phyloP scores from a whole-genome alignment of 2,329 filamentous ascomycete genomes.

The Epichloe uncinata region DNA sequence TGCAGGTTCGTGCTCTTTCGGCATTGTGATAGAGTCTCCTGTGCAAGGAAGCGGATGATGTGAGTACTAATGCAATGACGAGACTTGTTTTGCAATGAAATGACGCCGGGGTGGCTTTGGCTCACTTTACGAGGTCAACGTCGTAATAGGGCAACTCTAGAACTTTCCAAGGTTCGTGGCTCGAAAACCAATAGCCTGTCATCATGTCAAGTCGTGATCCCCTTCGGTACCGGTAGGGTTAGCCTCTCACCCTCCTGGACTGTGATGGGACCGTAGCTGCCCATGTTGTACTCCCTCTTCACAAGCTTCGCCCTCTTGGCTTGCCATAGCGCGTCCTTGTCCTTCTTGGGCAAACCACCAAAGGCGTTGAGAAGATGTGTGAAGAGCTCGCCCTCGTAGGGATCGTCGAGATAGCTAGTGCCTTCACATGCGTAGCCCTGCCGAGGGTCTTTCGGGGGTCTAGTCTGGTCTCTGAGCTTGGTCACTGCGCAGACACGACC shows the following conservation, averaged over 20 bases:
- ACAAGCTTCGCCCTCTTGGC: slow-evolving; percentile 24
- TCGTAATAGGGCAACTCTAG: slow-evolving; percentile 30
- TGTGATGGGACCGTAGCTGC: slow-evolving; percentile 25
- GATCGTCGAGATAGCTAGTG: slow-evolving; percentile 22
- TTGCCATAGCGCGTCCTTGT: slow-evolving; percentile 24
- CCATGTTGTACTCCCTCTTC: slow-evolving; percentile 23
- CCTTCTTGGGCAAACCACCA: slow-evolving; percentile 15
- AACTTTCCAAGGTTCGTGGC: slow-evolving; percentile 28
- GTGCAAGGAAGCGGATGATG: neutral
- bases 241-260: slow-evolving; percentile 21
- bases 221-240: no score
- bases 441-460: slow-evolving; percentile 14
- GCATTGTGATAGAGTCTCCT: slow-evolving; percentile 26
- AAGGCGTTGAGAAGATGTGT: slow-evolving; percentile 28
- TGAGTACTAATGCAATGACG: neutral
- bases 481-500: slow-evolving; percentile 28
- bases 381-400: slow-evolving; percentile 30
- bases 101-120: neutral
- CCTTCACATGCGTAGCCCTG: slow-evolving; percentile 25
- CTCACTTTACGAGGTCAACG: slow-evolving; percentile 24
- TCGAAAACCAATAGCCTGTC: slow-evolving; percentile 26
- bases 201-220: neutral
- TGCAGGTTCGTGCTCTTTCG: slow-evolving; percentile 28
- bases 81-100: neutral
- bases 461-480: slow-evolving; percentile 20